Evolutionary conservation across 139 green algal genomes (phyloP).

Genomic region (Closterium sp.): DNA sequence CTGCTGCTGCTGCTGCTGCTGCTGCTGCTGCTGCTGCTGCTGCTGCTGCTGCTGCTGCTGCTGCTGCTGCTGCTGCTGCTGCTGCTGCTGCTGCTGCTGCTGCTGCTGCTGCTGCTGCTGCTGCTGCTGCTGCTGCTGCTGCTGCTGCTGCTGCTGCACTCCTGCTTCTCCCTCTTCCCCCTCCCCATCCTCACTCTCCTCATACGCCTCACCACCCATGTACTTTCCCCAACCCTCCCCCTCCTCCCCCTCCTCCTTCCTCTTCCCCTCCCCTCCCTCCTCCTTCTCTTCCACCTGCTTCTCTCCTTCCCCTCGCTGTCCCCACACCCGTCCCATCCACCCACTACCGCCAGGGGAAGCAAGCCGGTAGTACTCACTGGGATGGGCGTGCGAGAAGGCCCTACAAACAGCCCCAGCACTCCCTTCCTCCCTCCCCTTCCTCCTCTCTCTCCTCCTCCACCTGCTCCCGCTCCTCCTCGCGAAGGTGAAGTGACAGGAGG

Average conservation of each 20-base stretch:
- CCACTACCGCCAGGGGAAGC: background rate
- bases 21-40: too few relatives aligned
- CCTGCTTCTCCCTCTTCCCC: background rate
- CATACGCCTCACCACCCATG: background rate
- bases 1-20: too few relatives aligned
- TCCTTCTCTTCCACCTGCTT: background rate
- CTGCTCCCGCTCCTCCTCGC: background rate
- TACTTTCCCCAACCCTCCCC: background rate
- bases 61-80: too few relatives aligned
- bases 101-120: too few relatives aligned
- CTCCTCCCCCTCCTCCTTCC: background rate
- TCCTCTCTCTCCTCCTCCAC: too few relatives aligned
- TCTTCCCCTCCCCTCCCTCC: background rate
- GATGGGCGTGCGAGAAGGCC: background rate
- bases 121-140: too few relatives aligned
- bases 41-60: too few relatives aligned
- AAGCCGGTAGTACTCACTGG: background rate
- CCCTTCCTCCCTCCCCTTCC: background rate
- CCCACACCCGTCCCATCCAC: background rate
- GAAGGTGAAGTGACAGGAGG: background rate
- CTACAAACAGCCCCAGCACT: background rate
- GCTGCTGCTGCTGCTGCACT: background rate
- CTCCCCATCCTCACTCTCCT: background rate
- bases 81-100: too few relatives aligned
- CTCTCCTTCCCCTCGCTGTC: background rate